Conservation (phyloP, 1,139 yeast species). For the Scheffersomyces cryptocercus region DNA sequence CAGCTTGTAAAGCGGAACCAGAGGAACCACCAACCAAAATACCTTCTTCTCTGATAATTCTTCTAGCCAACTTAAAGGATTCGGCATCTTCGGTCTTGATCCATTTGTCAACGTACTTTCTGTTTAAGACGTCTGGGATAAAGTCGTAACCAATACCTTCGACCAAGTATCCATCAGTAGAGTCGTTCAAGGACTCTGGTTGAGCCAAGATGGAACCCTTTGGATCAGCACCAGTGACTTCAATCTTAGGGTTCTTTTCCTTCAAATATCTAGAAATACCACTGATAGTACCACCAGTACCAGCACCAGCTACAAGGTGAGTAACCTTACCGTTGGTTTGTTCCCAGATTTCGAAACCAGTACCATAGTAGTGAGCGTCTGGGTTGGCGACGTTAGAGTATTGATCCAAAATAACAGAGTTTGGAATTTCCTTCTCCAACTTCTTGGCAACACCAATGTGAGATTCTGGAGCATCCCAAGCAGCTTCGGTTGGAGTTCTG, state of each 20-base stretch:
- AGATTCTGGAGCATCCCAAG: constrained; percentile 91
- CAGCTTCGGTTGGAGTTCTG: constrained; percentile 91
- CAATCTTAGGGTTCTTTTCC: constrained; percentile 63
- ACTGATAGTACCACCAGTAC: constrained; percentile 83
- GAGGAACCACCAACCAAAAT: constrained; percentile 87
- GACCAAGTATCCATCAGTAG: constrained; percentile 67
- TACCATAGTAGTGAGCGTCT: constrained; percentile 79
- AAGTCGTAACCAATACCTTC: constrained; percentile 95
- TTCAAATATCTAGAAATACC: constrained; percentile 80
- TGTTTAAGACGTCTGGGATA: constrained; percentile 76
- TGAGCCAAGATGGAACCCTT: constrained; percentile 82
- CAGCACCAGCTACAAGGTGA: constrained; percentile 87
- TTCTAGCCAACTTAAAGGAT: constrained; percentile 78
- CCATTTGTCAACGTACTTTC: constrained; percentile 74
- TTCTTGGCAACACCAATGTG: constrained; percentile 88
- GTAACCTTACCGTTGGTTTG: constrained; percentile 74
- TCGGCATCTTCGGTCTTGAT: constrained; percentile 84
- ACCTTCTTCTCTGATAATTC: constrained; percentile 84
- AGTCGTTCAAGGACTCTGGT: constrained; percentile 71
- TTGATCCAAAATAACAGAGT: constrained; percentile 84
- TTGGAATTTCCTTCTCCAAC: constrained; percentile 81
- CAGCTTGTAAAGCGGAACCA: constrained; percentile 83
- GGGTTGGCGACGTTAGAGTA: constrained; percentile 81
- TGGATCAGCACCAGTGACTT: constrained; percentile 83
- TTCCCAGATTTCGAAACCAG: constrained; percentile 85